Evolutionary conservation across 2,329 filamentous ascomycete species (phyloP).

Genomic region (Ophiocordyceps camponoti-rufipedis): DNA sequence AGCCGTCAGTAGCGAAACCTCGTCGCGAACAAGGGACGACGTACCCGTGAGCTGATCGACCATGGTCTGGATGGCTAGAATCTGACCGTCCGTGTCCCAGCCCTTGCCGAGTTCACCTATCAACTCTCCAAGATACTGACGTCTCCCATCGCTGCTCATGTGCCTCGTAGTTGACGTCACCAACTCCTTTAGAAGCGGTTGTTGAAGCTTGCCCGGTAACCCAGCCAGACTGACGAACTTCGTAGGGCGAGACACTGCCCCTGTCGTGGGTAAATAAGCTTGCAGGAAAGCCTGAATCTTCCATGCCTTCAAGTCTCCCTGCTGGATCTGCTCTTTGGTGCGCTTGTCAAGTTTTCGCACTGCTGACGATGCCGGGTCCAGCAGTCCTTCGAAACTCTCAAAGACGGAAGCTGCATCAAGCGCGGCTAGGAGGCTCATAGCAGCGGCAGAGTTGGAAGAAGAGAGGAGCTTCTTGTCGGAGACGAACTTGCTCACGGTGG

Average conservation of each 20-base stretch:
- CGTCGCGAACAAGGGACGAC: neutral
- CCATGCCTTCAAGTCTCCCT: constrained; percentile 24
- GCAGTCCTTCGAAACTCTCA: constrained; percentile 6
- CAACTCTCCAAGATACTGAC: constrained; percentile 21
- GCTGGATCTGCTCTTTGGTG: constrained; percentile 14
- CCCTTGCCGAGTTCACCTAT: constrained; percentile 13
- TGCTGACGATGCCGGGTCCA: constrained; percentile 12
- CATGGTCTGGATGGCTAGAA: constrained; percentile 24
- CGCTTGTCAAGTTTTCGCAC: constrained; percentile 17
- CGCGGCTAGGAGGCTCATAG: constrained; percentile 14
- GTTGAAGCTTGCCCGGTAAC: constrained; percentile 11
- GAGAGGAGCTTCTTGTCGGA: constrained; percentile 13
- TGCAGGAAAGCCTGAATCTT: constrained; percentile 24
- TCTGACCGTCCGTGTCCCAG: constrained; percentile 18
- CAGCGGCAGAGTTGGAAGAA: constrained; percentile 5
- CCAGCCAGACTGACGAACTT: constrained; percentile 13
- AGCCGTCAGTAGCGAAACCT: neutral
- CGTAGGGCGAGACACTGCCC: constrained; percentile 15
- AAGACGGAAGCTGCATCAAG: constrained; percentile 12
- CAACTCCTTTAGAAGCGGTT: constrained; percentile 14
- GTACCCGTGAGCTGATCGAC: constrained; percentile 21
- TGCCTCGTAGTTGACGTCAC: constrained; percentile 13
- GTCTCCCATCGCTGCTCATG: constrained; percentile 14
- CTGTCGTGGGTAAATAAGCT: constrained; percentile 14
- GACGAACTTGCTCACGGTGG: constrained; percentile 10